Conservation (phyloP, 2,329 filamentous ascomycete genomes). For the Aspergillus udagawae region DNA sequence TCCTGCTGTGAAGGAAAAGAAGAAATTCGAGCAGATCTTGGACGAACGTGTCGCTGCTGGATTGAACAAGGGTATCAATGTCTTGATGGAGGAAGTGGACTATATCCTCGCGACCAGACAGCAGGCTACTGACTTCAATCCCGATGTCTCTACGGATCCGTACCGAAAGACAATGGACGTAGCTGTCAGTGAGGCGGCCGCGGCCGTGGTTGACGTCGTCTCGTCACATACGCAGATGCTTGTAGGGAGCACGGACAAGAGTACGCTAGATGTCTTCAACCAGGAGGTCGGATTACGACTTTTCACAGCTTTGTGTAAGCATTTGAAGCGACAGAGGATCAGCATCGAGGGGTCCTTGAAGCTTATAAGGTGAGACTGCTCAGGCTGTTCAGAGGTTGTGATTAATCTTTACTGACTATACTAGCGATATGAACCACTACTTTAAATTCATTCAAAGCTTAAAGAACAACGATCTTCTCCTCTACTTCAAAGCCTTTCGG, state of each 20-base stretch:
- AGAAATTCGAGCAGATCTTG: slow-evolving; percentile 97
- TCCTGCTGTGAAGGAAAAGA: slow-evolving; percentile 88
- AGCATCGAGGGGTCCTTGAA: slow-evolving; percentile 85
- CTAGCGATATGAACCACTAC: slow-evolving; percentile 90
- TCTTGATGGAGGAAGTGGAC: slow-evolving; percentile 97
- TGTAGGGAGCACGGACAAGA: slow-evolving; percentile 92
- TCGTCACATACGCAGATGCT: slow-evolving; percentile 89
- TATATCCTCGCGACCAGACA: slow-evolving; percentile 90
- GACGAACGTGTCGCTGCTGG: slow-evolving; percentile 95
- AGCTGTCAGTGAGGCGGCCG: slow-evolving; percentile 74
- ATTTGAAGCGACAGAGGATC: slow-evolving; percentile 92
- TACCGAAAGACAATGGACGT: slow-evolving; percentile 34
- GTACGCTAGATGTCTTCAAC: slow-evolving; percentile 97
- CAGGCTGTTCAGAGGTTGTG: neutral
- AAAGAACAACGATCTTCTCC: slow-evolving; percentile 74
- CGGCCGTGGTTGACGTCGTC: slow-evolving; percentile 77
- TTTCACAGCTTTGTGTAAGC: slow-evolving; percentile 90
- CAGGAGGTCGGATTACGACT: slow-evolving; percentile 92
- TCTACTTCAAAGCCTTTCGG: slow-evolving; percentile 86
- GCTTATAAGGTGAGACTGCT: slow-evolving; percentile 63
- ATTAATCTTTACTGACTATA: slow-evolving; percentile 2
- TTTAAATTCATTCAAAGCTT: slow-evolving; percentile 78
- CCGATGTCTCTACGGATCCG: slow-evolving; percentile 42
- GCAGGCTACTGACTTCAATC: slow-evolving; percentile 84
- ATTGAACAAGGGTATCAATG: slow-evolving; percentile 95